Conservation (phyloP, 495 filamentous ascomycete genomes). For the Neurospora terricola region DNA sequence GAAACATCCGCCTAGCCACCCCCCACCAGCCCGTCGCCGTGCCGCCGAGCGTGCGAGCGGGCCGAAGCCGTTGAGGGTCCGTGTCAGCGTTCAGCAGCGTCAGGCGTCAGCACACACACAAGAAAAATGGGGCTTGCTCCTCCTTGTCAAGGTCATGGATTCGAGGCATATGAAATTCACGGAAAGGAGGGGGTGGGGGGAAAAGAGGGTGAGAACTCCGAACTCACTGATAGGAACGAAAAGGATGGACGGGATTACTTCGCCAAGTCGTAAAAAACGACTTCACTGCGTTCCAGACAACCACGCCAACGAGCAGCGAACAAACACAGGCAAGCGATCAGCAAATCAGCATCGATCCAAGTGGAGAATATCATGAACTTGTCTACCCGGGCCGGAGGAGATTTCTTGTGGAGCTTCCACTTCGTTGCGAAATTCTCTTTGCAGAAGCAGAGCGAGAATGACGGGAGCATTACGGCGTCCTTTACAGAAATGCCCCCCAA, state of each 20-base stretch:
- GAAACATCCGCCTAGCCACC: not conserved
- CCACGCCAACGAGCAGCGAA: not conserved
- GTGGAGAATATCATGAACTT: not conserved
- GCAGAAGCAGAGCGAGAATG: not conserved
- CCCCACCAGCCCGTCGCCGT: not conserved
- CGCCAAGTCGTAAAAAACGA: not conserved
- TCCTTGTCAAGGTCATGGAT: not conserved
- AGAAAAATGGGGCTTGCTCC: not conserved
- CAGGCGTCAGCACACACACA: not conserved
- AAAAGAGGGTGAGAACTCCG: not conserved
- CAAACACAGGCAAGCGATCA: not conserved
- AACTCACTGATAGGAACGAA: not conserved
- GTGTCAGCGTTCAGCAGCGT: not conserved
- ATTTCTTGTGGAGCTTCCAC: not conserved
- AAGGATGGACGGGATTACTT: not conserved
- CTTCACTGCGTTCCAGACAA: not conserved
- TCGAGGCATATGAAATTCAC: not conserved
- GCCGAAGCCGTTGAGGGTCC: not conserved
- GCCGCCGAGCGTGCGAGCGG: not conserved
- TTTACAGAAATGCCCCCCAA: not conserved
- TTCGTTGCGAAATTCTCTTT: not conserved
- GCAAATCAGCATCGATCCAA: not conserved
- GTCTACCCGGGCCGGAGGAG: not conserved
- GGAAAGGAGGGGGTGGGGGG: not conserved
- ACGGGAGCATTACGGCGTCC: not conserved